Conservation (phyloP, 73 alveolate genomes). For the Stentor coeruleus region DNA sequence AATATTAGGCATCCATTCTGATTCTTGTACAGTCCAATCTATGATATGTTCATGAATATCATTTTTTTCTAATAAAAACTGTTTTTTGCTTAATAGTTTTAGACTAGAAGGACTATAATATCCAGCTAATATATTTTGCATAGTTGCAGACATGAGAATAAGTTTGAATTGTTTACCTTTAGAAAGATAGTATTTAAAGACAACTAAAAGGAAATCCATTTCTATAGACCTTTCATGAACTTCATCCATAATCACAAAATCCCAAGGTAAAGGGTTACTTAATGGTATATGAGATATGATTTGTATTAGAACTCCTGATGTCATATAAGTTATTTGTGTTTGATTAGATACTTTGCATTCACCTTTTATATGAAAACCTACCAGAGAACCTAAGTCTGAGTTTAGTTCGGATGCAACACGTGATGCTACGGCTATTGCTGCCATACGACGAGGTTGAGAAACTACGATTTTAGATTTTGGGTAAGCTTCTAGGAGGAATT, state of each 20-base stretch:
- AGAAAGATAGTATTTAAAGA: conserved; percentile 57
- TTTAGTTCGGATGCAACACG: conserved; percentile 86
- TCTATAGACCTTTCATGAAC: conserved; percentile 93
- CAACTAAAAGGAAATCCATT: conserved; percentile 77
- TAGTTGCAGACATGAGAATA: conserved; percentile 97
- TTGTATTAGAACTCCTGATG: conserved; percentile 95
- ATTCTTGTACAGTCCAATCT: background rate
- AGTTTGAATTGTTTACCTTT: conserved; percentile 85
- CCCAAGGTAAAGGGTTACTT: conserved; percentile 62
- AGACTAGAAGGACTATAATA: conserved; percentile 40
- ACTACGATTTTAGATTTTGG: conserved; percentile 65
- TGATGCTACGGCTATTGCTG: conserved; percentile 88
- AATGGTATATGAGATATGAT: conserved; percentile 87
- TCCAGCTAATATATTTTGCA: conserved; percentile 61
- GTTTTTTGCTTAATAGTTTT: background rate
- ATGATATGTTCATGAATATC: background rate
- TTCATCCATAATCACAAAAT: conserved; percentile 91
- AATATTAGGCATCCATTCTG: background rate
- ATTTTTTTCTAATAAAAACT: background rate
- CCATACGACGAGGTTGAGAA: conserved; percentile 94
- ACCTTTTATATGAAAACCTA: conserved; percentile 79
- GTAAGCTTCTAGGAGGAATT: conserved; percentile 97
- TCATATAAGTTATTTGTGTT: conserved; percentile 98
- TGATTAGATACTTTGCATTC: conserved; percentile 90
- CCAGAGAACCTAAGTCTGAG: conserved; percentile 66